Evolutionary conservation across 768 basidiomycete genomes (phyloP).

Genomic region (Chalciporus chontae): DNA sequence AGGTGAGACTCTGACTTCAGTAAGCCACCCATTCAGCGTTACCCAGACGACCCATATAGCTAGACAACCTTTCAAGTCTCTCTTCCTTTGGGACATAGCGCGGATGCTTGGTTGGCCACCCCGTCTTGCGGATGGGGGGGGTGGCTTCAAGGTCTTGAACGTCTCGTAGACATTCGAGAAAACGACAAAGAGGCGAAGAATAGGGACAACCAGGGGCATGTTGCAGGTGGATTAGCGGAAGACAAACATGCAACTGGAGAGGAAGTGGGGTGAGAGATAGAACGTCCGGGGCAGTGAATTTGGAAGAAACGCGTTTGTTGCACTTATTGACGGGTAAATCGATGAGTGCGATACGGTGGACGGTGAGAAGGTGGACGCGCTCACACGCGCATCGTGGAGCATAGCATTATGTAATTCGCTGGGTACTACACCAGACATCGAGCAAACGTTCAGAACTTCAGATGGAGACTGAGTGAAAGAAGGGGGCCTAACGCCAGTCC

Average conservation of each 20-base stretch:
- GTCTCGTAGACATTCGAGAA: slow-evolving; percentile 81
- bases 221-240: slow-evolving; percentile 2
- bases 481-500: too few relatives aligned
- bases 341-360: slow-evolving; percentile 15
- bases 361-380: not conserved
- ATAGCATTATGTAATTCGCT: slow-evolving; percentile 20
- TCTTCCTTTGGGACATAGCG: slow-evolving; percentile 71
- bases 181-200: slow-evolving; percentile 65
- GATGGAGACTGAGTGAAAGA: too few relatives aligned
- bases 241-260: slow-evolving; percentile 9
- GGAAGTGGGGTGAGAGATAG: not conserved
- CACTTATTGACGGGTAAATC: slow-evolving; percentile 10
- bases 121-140: slow-evolving; percentile 46
- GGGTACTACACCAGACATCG: not conserved
- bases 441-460: not conserved
- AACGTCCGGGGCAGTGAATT: slow-evolving; percentile 1
- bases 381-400: slow-evolving; percentile 11
- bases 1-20: slow-evolving; percentile 9
- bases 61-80: slow-evolving; percentile 81
- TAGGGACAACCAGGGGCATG: slow-evolving; percentile 69
- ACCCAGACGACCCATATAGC: slow-evolving; percentile 89
- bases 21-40: slow-evolving; percentile 24
- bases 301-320: slow-evolving; percentile 6
- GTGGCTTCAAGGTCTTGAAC: slow-evolving; percentile 75
- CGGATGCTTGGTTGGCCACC: slow-evolving; percentile 62